A percentile compares a stretch with the other conserved stretches of the same genome.
phyloP scores from a whole-genome alignment of 1,284 basidiomycete genomes.

The Leccinum subfulvum region DNA sequence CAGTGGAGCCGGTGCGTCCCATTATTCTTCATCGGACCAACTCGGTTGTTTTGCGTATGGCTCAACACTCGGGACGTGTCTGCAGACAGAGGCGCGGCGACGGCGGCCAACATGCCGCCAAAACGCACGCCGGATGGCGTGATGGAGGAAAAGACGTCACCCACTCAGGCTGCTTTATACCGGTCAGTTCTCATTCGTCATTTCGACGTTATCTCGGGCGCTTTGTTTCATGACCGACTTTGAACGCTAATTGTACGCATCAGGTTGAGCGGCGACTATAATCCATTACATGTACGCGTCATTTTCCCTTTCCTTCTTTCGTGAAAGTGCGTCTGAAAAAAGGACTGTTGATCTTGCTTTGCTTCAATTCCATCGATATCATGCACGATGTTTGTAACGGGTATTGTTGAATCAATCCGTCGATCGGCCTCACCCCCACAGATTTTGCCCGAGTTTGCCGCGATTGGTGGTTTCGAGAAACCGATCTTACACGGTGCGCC shows the following conservation, averaged over 20 bases:
- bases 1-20: slow-evolving; percentile 62
- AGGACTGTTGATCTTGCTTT: neutral
- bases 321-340: slow-evolving; percentile 9
- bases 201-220: neutral
- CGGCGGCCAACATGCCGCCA: slow-evolving; percentile 82
- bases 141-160: slow-evolving; percentile 81
- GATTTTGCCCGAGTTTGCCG: slow-evolving; percentile 93
- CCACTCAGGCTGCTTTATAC: slow-evolving; percentile 88
- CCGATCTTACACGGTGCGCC: slow-evolving; percentile 74
- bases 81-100: slow-evolving; percentile 87
- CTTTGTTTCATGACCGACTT: slow-evolving; percentile 3
- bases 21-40: slow-evolving; percentile 1
- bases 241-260: neutral
- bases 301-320: neutral
- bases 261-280: slow-evolving; percentile 85
- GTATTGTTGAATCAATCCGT: slow-evolving; percentile 18
- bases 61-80: neutral
- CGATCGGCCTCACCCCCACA: slow-evolving; percentile 29
- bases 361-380: neutral
- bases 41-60: neutral
- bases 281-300: slow-evolving; percentile 80
- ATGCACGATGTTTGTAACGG: neutral
- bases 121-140: slow-evolving; percentile 82
- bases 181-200: slow-evolving; percentile 47
- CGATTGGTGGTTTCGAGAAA: slow-evolving; percentile 91